Percentiles rank a stretch among this genome's conserved stretches.
phyloP scores from a whole-genome alignment of 2,329 filamentous ascomycete species.

The Curvularia spicifera region DNA sequence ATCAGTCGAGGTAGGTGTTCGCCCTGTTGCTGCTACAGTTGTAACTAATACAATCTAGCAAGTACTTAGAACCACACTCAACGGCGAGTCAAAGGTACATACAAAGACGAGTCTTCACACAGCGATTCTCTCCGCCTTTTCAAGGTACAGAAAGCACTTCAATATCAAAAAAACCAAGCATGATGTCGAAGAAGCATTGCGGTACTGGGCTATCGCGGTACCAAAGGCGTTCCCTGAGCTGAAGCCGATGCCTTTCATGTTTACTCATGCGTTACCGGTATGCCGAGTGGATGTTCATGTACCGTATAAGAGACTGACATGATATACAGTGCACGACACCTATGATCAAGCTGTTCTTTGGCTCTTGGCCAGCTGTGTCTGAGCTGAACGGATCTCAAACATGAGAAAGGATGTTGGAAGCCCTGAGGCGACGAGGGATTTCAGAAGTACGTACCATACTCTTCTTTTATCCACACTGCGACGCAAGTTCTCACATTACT shows the following conservation, averaged over 20 bases:
- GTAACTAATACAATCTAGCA: not conserved
- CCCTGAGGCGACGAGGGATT: not conserved
- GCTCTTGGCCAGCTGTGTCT: not conserved
- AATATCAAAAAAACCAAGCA: slow-evolving; percentile 1
- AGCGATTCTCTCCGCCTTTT: not conserved
- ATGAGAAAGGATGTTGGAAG: not conserved
- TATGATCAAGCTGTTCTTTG: not conserved
- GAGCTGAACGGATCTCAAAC: not conserved
- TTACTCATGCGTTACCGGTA: slow-evolving; percentile 23
- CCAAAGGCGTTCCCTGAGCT: slow-evolving; percentile 14
- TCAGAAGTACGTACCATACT: not conserved
- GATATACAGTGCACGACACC: not conserved
- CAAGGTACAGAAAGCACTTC: not conserved
- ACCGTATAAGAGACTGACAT: not conserved
- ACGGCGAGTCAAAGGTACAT: not conserved
- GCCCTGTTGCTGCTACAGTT: no score
- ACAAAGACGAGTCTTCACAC: not conserved
- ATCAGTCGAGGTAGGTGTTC: not conserved
- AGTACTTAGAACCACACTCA: not conserved
- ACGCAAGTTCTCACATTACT: not conserved
- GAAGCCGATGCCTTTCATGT: slow-evolving; percentile 14
- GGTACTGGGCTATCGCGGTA: slow-evolving; percentile 19
- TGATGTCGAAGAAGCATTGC: slow-evolving; percentile 16
- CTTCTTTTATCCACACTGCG: no score
- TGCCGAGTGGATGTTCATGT: not conserved